Conservation (phyloP, 352 stramenopile genomes). For the Globisporangium echinulatum region DNA sequence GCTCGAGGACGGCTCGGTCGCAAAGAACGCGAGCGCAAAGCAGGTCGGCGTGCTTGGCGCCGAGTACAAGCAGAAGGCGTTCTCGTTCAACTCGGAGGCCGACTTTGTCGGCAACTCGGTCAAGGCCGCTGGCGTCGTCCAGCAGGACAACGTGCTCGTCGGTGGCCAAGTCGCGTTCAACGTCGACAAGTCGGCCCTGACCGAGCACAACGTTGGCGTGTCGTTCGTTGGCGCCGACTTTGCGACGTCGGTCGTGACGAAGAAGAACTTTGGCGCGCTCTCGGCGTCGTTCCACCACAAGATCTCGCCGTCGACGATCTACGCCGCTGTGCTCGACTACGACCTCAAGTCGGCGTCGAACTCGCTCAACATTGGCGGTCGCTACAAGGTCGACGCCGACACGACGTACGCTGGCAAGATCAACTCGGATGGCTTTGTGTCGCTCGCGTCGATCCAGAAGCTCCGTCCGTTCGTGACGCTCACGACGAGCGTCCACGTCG, state of each 20-base stretch:
- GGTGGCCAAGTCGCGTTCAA: constrained; percentile 69
- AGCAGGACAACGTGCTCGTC: constrained; percentile 72
- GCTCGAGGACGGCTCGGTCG: constrained; percentile 72
- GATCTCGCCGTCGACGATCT: constrained; percentile 75
- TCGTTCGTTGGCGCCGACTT: constrained; percentile 78
- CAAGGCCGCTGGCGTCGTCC: constrained; percentile 57
- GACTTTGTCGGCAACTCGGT: constrained; percentile 56
- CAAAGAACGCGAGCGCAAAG: constrained; percentile 76
- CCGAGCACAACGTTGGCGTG: constrained; percentile 77
- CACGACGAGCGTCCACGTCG: constrained; percentile 79
- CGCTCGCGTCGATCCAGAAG: constrained; percentile 80
- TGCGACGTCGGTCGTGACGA: constrained; percentile 70
- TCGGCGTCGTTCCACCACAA: constrained; percentile 81
- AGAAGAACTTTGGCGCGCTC: constrained; percentile 84
- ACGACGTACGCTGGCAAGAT: constrained; percentile 85
- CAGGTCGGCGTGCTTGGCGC: constrained; percentile 65
- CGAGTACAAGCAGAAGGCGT: constrained; percentile 65
- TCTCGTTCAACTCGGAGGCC: constrained; percentile 50
- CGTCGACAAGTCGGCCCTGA: constrained; percentile 72
- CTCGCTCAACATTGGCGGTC: constrained; percentile 71
- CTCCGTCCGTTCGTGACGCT: constrained; percentile 79
- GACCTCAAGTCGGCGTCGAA: constrained; percentile 83
- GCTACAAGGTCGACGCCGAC: constrained; percentile 74
- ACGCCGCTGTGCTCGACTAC: constrained; percentile 86
- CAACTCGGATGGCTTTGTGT: constrained; percentile 83